These are phyloP conservation scores for Pseudoturritis turrita DNA, from an alignment of 345 rosid genomes.

Conservation along the genomic window DNA sequence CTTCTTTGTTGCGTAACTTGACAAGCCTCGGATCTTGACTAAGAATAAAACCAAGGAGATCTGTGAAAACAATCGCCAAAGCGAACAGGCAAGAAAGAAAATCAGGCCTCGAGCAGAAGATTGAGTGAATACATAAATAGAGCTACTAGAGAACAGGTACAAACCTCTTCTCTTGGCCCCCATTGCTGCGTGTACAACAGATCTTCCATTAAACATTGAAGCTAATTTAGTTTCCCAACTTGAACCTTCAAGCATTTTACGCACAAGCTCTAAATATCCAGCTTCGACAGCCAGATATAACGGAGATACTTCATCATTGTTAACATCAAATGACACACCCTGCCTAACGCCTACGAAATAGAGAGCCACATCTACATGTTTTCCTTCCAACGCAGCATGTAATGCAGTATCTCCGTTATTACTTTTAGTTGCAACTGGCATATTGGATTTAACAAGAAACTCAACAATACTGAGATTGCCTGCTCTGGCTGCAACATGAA, in stretches of 20 bases:
- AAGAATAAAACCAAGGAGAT: slow-evolving; percentile 3
- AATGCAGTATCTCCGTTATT: neutral
- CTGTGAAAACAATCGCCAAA: too few relatives aligned
- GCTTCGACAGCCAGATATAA: slow-evolving; percentile 7
- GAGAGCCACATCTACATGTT: neutral
- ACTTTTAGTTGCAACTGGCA: too few relatives aligned
- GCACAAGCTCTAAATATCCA: neutral
- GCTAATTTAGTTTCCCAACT: neutral
- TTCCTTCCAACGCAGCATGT: neutral
- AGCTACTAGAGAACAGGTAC: too few relatives aligned
- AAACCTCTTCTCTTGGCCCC: neutral
- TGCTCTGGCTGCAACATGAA: slow-evolving; percentile 18
- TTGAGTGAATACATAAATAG: too few relatives aligned
- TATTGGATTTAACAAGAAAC: neutral
- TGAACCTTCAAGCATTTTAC: neutral
- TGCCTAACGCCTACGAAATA: neutral
- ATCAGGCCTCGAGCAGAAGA: too few relatives aligned
- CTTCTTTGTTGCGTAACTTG: neutral
- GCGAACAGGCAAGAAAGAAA: too few relatives aligned
- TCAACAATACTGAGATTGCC: neutral
- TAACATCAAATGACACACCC: neutral
- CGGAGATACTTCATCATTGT: neutral
- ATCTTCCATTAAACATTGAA: neutral
- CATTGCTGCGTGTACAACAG: slow-evolving; percentile 6
- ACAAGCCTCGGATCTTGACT: neutral